Conservation (phyloP, 148 eudicot species). For the Pouteria glomerata region DNA sequence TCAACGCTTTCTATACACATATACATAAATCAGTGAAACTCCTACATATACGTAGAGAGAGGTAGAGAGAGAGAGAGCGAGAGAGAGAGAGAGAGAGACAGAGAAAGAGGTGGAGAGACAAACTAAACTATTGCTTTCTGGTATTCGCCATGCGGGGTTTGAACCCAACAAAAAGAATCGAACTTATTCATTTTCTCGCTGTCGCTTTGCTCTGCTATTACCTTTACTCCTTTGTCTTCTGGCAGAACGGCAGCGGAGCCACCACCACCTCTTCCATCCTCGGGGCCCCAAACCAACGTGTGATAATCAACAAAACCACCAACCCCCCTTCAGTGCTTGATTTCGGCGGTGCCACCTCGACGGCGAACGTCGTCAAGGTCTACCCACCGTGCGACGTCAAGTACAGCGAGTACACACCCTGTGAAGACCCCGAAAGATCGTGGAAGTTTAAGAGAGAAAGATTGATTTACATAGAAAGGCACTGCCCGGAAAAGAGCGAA, state of each 20-base stretch:
- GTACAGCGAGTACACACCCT: slow-evolving; percentile 74
- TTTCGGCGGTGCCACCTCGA: slow-evolving; percentile 39
- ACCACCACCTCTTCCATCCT: background rate
- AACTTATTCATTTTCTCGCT: slow-evolving; percentile 14
- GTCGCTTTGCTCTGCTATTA: slow-evolving; percentile 36
- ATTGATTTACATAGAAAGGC: slow-evolving; percentile 55
- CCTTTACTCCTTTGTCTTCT: slow-evolving; percentile 45
- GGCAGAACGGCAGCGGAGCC: slow-evolving; percentile 24
- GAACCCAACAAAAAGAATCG: slow-evolving; percentile 13
- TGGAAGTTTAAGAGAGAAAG: slow-evolving; percentile 36
- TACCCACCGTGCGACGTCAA: slow-evolving; percentile 41
- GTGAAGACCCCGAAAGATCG: slow-evolving; percentile 51
- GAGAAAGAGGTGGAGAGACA: too few relatives aligned
- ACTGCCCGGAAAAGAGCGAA: slow-evolving; percentile 55
- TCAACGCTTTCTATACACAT: too few relatives aligned
- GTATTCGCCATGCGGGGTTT: slow-evolving; percentile 26
- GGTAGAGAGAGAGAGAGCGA: too few relatives aligned
- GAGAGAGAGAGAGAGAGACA: background rate
- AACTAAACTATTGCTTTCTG: slow-evolving; percentile 27
- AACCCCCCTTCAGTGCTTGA: background rate
- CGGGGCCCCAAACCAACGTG: slow-evolving; percentile 1
- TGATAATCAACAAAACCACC: slow-evolving; percentile 1
- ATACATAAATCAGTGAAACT: background rate
- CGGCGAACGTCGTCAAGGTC: background rate
- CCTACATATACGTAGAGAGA: background rate